Percentiles rank a stretch among this genome's conserved stretches.
phyloP scores from a whole-genome alignment of 1,284 basidiomycete genomes.

The Papiliotrema fonsecae region DNA sequence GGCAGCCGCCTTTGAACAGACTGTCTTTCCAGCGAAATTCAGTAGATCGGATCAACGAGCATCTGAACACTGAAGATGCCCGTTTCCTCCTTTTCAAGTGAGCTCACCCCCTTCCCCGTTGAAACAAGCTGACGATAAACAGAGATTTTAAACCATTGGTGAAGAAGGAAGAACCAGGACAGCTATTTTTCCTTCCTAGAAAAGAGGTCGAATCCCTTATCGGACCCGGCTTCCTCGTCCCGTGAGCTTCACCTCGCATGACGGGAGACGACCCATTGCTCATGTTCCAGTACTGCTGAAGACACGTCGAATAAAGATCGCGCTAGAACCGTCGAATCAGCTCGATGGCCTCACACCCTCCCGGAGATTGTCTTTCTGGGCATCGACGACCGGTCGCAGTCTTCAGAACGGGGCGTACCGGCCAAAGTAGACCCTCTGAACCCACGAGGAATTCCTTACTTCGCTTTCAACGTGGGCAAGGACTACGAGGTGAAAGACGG shows the following conservation, averaged over 20 bases:
- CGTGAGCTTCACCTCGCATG: slow-evolving; percentile 42
- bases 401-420: slow-evolving; percentile 50
- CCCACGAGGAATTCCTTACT: slow-evolving; percentile 69
- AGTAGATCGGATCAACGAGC: slow-evolving; percentile 63
- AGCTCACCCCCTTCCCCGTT: slow-evolving; percentile 3
- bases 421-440: slow-evolving; percentile 57
- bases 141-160: slow-evolving; percentile 42
- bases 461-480: slow-evolving; percentile 67
- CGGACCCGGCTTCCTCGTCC: slow-evolving; percentile 43
- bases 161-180: slow-evolving; percentile 51
- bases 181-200: slow-evolving; percentile 49
- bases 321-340: slow-evolving; percentile 57
- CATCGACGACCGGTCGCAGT: slow-evolving; percentile 60
- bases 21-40: slow-evolving; percentile 77
- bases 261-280: not conserved
- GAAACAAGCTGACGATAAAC: not conserved
- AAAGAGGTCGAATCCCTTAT: slow-evolving; percentile 65
- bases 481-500: slow-evolving; percentile 46
- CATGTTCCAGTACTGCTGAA: slow-evolving; percentile 1
- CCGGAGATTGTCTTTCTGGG: slow-evolving; percentile 67
- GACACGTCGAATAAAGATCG: slow-evolving; percentile 28
- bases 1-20: slow-evolving; percentile 72
- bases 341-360: slow-evolving; percentile 55
- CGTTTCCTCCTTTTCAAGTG: slow-evolving; percentile 69
- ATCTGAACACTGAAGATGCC: slow-evolving; percentile 57